phyloP scores from a whole-genome alignment of 768 basidiomycete species.

The Sistotremastrum suecicum region DNA sequence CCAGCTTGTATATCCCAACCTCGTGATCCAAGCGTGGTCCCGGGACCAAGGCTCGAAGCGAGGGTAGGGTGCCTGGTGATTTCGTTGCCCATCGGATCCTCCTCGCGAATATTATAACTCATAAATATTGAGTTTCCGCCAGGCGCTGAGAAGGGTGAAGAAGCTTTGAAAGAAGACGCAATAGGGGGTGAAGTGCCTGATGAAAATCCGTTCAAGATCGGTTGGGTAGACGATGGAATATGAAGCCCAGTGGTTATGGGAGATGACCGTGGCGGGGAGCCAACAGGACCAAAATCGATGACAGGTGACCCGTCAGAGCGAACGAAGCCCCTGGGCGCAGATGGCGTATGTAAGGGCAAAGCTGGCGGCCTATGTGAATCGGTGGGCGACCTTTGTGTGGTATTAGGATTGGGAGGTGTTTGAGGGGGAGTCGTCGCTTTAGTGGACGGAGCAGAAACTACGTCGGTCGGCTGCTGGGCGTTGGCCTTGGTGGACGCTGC shows the following conservation, averaged over 20 bases:
- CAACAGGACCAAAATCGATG: constrained; percentile 69
- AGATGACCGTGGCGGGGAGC: constrained; percentile 51
- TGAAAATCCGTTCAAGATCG: constrained; percentile 32
- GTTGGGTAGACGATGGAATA: constrained; percentile 16
- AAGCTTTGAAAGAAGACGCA: constrained; percentile 27
- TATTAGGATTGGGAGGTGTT: constrained; percentile 15
- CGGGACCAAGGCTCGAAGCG: too few species aligned
- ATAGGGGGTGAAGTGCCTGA: constrained; percentile 45
- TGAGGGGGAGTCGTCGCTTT: constrained; percentile 9
- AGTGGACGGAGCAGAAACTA: constrained; percentile 5
- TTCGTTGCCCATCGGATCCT: too few species aligned
- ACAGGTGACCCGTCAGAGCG: constrained; percentile 21
- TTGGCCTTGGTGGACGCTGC: constrained; percentile 4
- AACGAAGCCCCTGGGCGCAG: constrained; percentile 34
- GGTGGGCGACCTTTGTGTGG: neutral
- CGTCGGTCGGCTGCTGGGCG: constrained; percentile 5
- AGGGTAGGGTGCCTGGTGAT: too few species aligned
- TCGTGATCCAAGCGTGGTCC: too few species aligned
- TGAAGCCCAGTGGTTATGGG: neutral
- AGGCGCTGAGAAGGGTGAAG: constrained; percentile 69
- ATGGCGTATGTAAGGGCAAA: constrained; percentile 36
- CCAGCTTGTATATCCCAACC: constrained; percentile 17
- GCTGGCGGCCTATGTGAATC: constrained; percentile 20
- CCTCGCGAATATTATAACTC: constrained; percentile 9
- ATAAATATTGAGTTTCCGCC: constrained; percentile 46